phyloP scores from a whole-genome alignment of 164 flowering plant species.

The Malania oleifera region DNA sequence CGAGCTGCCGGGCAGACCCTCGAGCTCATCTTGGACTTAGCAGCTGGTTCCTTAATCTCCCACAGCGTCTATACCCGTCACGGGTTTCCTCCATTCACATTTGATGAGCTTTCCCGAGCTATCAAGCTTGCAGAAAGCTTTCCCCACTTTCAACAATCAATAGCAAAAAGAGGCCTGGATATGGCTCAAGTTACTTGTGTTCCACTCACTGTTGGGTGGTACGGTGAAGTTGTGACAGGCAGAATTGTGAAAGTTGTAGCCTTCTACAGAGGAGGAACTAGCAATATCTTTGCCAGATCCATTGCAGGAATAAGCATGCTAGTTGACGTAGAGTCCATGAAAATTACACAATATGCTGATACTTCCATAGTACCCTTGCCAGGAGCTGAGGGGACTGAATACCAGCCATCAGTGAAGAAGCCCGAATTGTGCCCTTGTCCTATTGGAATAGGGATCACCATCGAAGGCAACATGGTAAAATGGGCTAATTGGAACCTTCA shows the following conservation, averaged over 20 bases:
- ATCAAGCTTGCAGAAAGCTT: slow-evolving; percentile 24
- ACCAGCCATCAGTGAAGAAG: slow-evolving; percentile 11
- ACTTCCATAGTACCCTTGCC: slow-evolving; percentile 34
- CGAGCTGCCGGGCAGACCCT: slow-evolving; percentile 32
- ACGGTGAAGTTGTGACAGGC: slow-evolving; percentile 27
- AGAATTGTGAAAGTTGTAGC: slow-evolving; percentile 31
- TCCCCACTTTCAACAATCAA: slow-evolving; percentile 29
- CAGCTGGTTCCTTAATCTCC: slow-evolving; percentile 16
- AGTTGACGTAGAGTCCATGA: slow-evolving; percentile 42
- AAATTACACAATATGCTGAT: slow-evolving; percentile 28
- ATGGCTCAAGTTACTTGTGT: slow-evolving; percentile 36
- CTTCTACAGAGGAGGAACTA: slow-evolving; percentile 35
- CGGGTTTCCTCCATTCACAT: slow-evolving; percentile 46
- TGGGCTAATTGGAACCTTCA: slow-evolving; percentile 59
- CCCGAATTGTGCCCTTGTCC: not conserved
- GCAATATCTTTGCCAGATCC: slow-evolving; percentile 46
- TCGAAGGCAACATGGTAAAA: slow-evolving; percentile 25
- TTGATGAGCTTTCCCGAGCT: slow-evolving; percentile 31
- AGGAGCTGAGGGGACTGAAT: slow-evolving; percentile 39
- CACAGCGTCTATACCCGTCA: slow-evolving; percentile 32
- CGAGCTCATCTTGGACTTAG: slow-evolving; percentile 44
- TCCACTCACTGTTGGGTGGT: slow-evolving; percentile 54
- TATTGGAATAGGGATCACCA: slow-evolving; percentile 9
- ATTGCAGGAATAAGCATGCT: slow-evolving; percentile 44
- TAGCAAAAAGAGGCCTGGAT: slow-evolving; percentile 34